Percentiles rank a stretch among this genome's conserved stretches.
Evolutionary conservation across 371 early-diverging fungal species (phyloP).

Genomic region (Circinella minor): DNA sequence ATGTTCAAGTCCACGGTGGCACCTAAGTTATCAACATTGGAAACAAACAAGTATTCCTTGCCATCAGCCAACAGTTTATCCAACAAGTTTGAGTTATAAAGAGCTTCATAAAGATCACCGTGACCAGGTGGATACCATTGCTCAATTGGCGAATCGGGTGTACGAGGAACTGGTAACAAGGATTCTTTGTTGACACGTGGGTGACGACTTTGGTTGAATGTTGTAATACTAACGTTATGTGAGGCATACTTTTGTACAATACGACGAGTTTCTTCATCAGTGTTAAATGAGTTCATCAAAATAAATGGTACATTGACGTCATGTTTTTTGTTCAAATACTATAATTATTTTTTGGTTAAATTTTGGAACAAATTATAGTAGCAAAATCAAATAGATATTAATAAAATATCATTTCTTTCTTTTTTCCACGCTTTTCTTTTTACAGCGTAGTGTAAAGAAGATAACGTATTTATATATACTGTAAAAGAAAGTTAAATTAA

Average conservation of each 20-base stretch:
- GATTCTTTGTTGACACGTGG: constrained; percentile 97
- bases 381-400: constrained; percentile 3
- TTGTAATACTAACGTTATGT: constrained; percentile 90
- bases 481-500: too few relatives aligned
- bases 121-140: constrained; percentile 99
- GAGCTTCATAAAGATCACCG: constrained; percentile 98
- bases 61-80: constrained; percentile 96
- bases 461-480: too few relatives aligned
- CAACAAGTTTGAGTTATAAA: constrained; percentile 93
- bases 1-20: constrained; percentile 97
- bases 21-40: constrained; percentile 99
- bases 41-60: constrained; percentile 99
- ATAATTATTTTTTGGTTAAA: constrained; percentile 4
- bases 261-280: constrained; percentile 95
- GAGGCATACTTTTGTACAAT: constrained; percentile 96
- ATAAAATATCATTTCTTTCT: background rate
- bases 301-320: constrained; percentile 96
- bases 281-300: constrained; percentile 99
- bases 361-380: too few relatives aligned
- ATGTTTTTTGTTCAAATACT: constrained; percentile 91
- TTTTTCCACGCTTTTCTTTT: too few relatives aligned
- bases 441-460: too few relatives aligned
- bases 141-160: constrained; percentile 59
- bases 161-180: constrained; percentile 83
- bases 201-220: constrained; percentile 98